Evolutionary conservation across 305 asterid genomes (phyloP).

Genomic region (Coffea humblotiana): DNA sequence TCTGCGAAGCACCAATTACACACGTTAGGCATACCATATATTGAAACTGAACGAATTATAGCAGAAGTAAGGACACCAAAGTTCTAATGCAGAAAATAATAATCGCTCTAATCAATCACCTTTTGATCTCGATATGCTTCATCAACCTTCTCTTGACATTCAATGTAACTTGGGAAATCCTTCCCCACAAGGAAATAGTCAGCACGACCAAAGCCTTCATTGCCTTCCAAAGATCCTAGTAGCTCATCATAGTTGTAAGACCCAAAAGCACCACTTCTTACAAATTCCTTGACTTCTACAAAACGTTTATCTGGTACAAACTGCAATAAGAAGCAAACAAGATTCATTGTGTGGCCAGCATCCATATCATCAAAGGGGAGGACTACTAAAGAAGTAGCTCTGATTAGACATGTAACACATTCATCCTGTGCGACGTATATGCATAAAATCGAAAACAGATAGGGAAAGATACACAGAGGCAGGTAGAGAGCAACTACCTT

Average conservation of each 20-base stretch:
- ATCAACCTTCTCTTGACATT: constrained; percentile 93
- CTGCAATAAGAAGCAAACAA: constrained; percentile 38
- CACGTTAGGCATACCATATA: constrained; percentile 9
- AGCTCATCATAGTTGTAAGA: constrained; percentile 54
- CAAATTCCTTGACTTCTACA: constrained; percentile 70
- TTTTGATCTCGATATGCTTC: constrained; percentile 72
- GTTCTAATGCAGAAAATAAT: background rate
- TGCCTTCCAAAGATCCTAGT: constrained; percentile 88
- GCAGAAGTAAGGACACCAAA: background rate
- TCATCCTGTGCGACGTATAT: background rate
- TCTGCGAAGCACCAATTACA: constrained; percentile 41
- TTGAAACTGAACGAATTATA: background rate
- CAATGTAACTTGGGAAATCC: constrained; percentile 91
- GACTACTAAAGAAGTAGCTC: background rate
- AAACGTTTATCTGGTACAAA: constrained; percentile 76
- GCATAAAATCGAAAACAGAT: background rate
- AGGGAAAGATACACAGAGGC: background rate
- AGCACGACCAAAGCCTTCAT: constrained; percentile 79
- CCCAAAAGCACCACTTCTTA: constrained; percentile 82
- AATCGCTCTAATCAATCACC: constrained; percentile 32
- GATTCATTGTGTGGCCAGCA: background rate
- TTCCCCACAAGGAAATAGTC: constrained; percentile 97
- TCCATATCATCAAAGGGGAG: background rate
- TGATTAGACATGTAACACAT: background rate
- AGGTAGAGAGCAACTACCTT: constrained; percentile 39